Evolutionary conservation across 192 early-diverging fungal genomes (phyloP).

Genomic region (Rhizophagus prolifer): DNA sequence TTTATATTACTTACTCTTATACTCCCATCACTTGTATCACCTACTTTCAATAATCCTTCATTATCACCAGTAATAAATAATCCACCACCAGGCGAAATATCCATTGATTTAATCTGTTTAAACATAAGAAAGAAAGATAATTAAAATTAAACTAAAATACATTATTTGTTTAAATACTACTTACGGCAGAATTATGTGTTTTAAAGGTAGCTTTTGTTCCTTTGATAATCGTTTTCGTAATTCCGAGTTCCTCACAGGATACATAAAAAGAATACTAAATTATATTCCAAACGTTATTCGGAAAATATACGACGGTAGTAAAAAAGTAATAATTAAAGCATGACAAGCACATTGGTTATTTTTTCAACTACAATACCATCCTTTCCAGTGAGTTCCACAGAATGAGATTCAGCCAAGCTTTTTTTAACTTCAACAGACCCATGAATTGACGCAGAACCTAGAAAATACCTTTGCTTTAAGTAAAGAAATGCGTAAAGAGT

Average conservation of each 20-base stretch:
- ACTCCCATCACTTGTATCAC: constrained; percentile 40
- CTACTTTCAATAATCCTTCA: constrained; percentile 40
- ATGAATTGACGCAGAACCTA: constrained; percentile 49
- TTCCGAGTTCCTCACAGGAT: constrained; percentile 33
- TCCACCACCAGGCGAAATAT: constrained; percentile 50
- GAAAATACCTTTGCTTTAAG: background rate
- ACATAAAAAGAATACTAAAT: constrained; percentile 46
- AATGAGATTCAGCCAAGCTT: background rate
- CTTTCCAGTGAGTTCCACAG: constrained; percentile 37
- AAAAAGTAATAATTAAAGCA: background rate
- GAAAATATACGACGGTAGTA: background rate
- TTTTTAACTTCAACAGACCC: constrained; percentile 38
- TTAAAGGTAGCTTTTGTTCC: constrained; percentile 35
- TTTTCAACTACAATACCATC: constrained; percentile 41
- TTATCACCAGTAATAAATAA: constrained; percentile 46
- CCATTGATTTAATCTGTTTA: constrained; percentile 40
- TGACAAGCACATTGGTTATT: constrained; percentile 40
- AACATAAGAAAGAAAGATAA: background rate
- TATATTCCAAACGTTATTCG: background rate
- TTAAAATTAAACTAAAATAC: background rate
- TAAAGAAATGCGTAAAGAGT: background rate
- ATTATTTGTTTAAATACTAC: no score
- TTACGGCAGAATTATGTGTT: constrained; percentile 17
- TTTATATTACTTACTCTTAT: constrained; percentile 36
- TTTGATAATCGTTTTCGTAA: constrained; percentile 38